Conservation (phyloP, 1,139 yeast genomes). For the Suhomyces coccinellae region DNA sequence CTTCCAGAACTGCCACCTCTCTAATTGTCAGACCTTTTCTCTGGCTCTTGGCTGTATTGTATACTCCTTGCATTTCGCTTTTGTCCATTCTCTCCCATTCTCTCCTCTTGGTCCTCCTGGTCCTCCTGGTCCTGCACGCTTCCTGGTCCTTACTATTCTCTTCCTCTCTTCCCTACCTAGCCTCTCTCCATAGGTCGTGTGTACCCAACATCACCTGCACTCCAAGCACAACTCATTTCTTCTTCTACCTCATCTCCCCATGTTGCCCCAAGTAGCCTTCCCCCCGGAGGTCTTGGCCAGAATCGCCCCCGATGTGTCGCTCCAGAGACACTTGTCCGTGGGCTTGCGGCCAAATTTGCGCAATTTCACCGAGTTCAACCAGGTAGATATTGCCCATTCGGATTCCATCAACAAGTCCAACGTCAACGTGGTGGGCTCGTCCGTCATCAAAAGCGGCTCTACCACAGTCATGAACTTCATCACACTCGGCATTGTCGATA, state of each 20-base stretch:
- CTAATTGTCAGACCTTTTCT: no score
- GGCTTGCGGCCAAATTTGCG: conserved; percentile 78
- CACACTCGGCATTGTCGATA: conserved; percentile 61
- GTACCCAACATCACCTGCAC: not conserved
- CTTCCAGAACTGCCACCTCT: no score
- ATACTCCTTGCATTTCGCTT: no score
- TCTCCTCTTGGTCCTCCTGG: no score
- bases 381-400: conserved; percentile 45
- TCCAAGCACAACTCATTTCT: not conserved
- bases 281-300: conserved; percentile 83
- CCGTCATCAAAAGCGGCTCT: conserved; percentile 71
- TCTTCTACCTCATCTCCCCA: conserved; percentile 9
- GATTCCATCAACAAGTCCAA: conserved; percentile 37
- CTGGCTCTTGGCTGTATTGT: no score
- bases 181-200: no score
- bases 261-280: conserved; percentile 49
- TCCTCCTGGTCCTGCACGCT: no score
- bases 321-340: conserved; percentile 71
- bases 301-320: conserved; percentile 80
- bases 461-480: conserved; percentile 76
- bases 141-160: not conserved
- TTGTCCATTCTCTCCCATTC: no score
- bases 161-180: not conserved
- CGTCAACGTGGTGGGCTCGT: conserved; percentile 60
- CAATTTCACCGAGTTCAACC: conserved; percentile 69